Evolutionary conservation across 2,329 filamentous ascomycete genomes (phyloP), one percentile per base, ranked within the genome.

Genomic region (Alternaria triticina): DNA sequence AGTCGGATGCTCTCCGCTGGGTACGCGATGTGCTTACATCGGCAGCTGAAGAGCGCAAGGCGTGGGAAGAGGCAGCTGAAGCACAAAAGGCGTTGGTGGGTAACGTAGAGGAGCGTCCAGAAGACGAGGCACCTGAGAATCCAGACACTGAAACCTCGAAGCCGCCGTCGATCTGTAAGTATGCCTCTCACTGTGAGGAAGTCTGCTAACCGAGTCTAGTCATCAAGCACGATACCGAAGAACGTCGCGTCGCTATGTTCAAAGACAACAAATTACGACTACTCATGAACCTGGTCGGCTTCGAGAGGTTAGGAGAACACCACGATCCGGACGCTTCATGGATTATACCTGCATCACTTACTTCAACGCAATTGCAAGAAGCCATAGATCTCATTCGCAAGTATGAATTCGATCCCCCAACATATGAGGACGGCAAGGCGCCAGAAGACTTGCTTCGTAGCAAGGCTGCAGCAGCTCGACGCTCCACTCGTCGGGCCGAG

Each of bases 231-330:
- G 88, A 91, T 61, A 88, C 87, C 45, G 88, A 91, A 49, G 85
- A 87, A 52, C 88, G 89, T 44, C 89, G 89, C 54, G 86, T 86
- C 22, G 91, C 93, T 25, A 89, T 97, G 81, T 96, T 96, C 83
- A 96, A 93, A 76, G 96, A 98, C 79, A 90, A 92, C 10, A 90
- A 95, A 73, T 86, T 98, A 3, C 91, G 94, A 33, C 88, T 98
- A 2, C 86, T 99, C 4, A 91, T 98, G 87, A 90, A 85, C 1
- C 85, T 96, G 0, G 84, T 91, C 17, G 92, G 91, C 1, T 87
- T 96, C 65, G 85, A 91, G 72, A 86, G 90, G 54, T 75, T 88
- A 8, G 88, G 87, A 30, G 78, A 82, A 40, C 90, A 93, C 45
- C 92, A 97, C 74, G 90, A 92, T 4, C 85, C 87, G 1, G 91